Evolutionary conservation across 2,329 filamentous ascomycete genomes (phyloP), one percentile per base, ranked within the genome.

Genomic region (Fusarium chaquense): DNA sequence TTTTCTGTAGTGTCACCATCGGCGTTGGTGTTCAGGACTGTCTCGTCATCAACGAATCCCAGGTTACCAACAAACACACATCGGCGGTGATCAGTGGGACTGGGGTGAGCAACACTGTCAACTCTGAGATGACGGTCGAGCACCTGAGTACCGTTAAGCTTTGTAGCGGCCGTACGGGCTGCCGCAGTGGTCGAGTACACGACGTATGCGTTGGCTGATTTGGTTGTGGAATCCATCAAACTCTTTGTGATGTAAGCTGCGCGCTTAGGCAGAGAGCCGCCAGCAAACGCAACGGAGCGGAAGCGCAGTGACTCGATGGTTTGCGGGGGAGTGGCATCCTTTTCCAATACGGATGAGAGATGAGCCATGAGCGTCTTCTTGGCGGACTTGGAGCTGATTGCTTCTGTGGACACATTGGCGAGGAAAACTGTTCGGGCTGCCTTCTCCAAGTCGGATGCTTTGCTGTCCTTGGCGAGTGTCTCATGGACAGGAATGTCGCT

Each of bases 11-110:
- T 89, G 45, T 90, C 86, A 52, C 88, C 90, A 41, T 89, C 89
- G 35, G 90, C 85, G 51, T 87, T 88, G 20, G 89, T 87, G 53
- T 87, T 87, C 24, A 92, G 81, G 52, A 91, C 85, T 40, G 88
- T 92, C 81, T 98, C 94, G 71, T 98, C 93, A 75, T 98, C 95
- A 18, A 99, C 93, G 75, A 99, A 99, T 51, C 93, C 94, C 2
- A 99, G 86, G 77, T 99, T 99, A 47, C 96, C 96, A 28, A 99
- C 93, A 76, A 99, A 99, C 18, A 99, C 90, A 79, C 96, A 99
- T 57, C 94, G 91, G 62, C 91, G 90, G 79, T 97, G 90, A 77
- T 97, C 95, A 20, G 90, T 89, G 41, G 90, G 88, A 16, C 92
- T 86, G 1, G 96, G 96, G 80, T 98, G 94, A 1, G 94, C 93